Conservation (phyloP, 2,329 filamentous ascomycete species). For the Chalaropsis ovoidea region DNA sequence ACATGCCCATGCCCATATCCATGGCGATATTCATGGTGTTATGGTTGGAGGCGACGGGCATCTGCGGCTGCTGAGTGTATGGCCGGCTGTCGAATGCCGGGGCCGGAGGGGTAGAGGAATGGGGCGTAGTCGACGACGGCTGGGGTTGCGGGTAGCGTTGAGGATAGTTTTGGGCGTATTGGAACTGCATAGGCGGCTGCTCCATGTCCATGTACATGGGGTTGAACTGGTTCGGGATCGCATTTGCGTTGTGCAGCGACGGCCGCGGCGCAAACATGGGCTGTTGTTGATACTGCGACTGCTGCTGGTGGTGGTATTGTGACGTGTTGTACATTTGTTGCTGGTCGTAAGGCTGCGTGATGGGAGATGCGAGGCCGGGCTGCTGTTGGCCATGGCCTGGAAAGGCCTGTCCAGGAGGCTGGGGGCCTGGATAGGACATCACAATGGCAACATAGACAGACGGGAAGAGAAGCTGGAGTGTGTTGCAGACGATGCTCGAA, state of each 20-base stretch:
- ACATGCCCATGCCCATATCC: slow-evolving; percentile 15
- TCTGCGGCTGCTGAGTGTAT: slow-evolving; percentile 32
- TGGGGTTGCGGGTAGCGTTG: slow-evolving; percentile 14
- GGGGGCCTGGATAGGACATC: slow-evolving; percentile 34
- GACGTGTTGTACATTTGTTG: slow-evolving; percentile 24
- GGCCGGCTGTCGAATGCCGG: slow-evolving; percentile 29
- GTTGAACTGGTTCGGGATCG: slow-evolving; percentile 27
- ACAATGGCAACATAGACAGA: slow-evolving; percentile 28
- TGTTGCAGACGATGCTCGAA: background rate
- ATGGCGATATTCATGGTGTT: slow-evolving; percentile 28
- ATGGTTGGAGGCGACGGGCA: slow-evolving; percentile 20
- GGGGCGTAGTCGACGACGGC: slow-evolving; percentile 11
- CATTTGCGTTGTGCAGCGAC: slow-evolving; percentile 28
- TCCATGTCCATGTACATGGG: slow-evolving; percentile 19
- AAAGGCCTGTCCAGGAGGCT: slow-evolving; percentile 31
- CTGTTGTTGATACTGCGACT: slow-evolving; percentile 28
- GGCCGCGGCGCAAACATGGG: slow-evolving; percentile 24
- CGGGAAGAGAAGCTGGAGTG: background rate
- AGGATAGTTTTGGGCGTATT: slow-evolving; percentile 17
- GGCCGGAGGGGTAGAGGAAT: background rate
- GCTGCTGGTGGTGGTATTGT: slow-evolving; percentile 32
- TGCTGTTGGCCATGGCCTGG: slow-evolving; percentile 29
- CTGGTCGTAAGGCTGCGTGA: slow-evolving; percentile 27
- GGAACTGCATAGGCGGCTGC: slow-evolving; percentile 19
- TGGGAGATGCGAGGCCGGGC: slow-evolving; percentile 25